Percentiles rank a stretch among this genome's conserved stretches.
Evolutionary conservation across 495 filamentous ascomycete genomes (phyloP).

Genomic region (Jackrogersella minutella): DNA sequence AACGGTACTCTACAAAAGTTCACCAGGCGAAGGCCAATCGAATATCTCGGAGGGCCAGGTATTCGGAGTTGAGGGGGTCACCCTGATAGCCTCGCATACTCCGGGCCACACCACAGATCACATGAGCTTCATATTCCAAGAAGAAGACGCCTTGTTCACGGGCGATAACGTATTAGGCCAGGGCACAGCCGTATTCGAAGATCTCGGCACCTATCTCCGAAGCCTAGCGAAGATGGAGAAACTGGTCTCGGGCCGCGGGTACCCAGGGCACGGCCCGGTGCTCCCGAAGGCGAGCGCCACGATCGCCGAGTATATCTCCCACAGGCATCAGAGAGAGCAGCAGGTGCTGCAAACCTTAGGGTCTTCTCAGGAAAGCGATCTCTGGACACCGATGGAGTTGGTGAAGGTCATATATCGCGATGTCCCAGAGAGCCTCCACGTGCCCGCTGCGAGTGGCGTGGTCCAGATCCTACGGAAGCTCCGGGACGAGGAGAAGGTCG

Average conservation of each 20-base stretch:
- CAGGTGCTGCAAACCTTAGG: constrained; percentile 77
- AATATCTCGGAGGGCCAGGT: constrained; percentile 73
- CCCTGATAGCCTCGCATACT: constrained; percentile 74
- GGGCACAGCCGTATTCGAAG: constrained; percentile 91
- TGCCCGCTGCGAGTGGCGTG: constrained; percentile 74
- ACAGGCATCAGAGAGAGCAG: constrained; percentile 79
- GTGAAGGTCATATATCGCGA: constrained; percentile 86
- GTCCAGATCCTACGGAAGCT: constrained; percentile 75
- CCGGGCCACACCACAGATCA: constrained; percentile 92
- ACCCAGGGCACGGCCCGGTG: constrained; percentile 87
- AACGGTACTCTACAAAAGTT: constrained; percentile 62
- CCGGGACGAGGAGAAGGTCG: constrained; percentile 68
- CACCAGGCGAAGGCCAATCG: constrained; percentile 57
- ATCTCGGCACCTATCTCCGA: constrained; percentile 74
- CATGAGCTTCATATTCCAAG: constrained; percentile 73
- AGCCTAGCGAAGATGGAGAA: constrained; percentile 75
- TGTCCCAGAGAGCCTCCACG: constrained; percentile 76
- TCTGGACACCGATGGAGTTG: constrained; percentile 78
- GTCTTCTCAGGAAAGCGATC: constrained; percentile 44
- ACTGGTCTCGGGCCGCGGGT: constrained; percentile 72
- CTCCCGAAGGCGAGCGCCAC: constrained; percentile 70
- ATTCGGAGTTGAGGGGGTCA: constrained; percentile 79
- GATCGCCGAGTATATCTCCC: constrained; percentile 81
- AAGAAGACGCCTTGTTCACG: constrained; percentile 89
- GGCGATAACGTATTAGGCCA: constrained; percentile 96